Evolutionary conservation across 306 rosid species (phyloP).

Genomic region (Cucurbita maxima): DNA sequence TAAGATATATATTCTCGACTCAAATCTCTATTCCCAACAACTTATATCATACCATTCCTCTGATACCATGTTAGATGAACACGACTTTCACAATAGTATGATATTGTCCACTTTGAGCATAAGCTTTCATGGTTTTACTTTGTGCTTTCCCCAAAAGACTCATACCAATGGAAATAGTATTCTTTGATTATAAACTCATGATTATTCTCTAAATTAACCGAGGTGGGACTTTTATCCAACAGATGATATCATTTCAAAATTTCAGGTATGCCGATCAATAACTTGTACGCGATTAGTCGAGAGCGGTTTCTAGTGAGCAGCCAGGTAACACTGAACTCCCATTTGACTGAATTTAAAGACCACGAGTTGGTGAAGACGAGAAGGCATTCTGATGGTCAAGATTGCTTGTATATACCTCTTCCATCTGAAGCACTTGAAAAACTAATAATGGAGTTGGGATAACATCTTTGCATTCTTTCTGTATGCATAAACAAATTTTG

Average conservation of each 20-base stretch:
- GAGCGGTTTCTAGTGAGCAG: conserved; percentile 78
- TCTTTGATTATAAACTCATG: too few relatives aligned
- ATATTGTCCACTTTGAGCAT: too few relatives aligned
- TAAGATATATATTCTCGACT: too few relatives aligned
- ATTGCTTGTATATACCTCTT: conserved; percentile 53
- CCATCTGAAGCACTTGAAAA: conserved; percentile 66
- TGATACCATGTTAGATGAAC: too few relatives aligned
- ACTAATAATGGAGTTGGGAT: conserved; percentile 37
- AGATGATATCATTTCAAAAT: background rate
- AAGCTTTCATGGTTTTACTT: too few relatives aligned
- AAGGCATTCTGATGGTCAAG: conserved; percentile 84
- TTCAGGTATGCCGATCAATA: conserved; percentile 66
- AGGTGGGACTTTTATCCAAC: too few relatives aligned
- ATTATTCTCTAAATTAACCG: too few relatives aligned
- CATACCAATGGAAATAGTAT: too few relatives aligned
- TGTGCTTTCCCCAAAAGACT: accelerated
- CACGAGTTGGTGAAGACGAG: conserved; percentile 77
- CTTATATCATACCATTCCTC: too few relatives aligned
- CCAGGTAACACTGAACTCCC: conserved; percentile 71
- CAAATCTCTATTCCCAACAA: too few relatives aligned
- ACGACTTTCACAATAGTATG: too few relatives aligned
- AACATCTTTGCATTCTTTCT: background rate
- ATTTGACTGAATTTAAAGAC: conserved; percentile 83
- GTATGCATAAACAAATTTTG: background rate
- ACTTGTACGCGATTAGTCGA: conserved; percentile 54